Evolutionary conservation across 1,284 basidiomycete genomes (phyloP).

Genomic region (Pascua sp.): DNA sequence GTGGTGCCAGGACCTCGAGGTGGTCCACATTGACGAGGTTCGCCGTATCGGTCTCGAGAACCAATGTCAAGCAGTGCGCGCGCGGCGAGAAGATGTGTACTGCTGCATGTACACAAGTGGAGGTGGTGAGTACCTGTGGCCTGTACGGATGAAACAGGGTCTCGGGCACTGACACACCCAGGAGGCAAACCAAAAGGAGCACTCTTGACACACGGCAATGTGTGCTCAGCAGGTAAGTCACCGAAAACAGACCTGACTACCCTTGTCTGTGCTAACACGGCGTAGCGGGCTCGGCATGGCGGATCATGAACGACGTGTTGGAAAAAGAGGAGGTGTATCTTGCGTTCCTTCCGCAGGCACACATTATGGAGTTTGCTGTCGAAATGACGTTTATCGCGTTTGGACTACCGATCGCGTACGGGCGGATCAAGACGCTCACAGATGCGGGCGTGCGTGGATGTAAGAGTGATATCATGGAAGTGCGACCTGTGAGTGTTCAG

Average conservation of each 20-base stretch:
- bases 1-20: conserved; percentile 52
- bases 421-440: conserved; percentile 75
- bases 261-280: not conserved
- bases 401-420: conserved; percentile 26
- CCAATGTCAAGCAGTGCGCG: conserved; percentile 55
- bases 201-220: conserved; percentile 77
- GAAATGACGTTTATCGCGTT: conserved; percentile 24
- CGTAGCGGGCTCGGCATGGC: not conserved
- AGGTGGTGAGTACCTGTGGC: conserved; percentile 31
- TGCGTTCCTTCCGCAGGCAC: conserved; percentile 83
- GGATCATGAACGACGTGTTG: conserved; percentile 3
- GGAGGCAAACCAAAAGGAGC: conserved; percentile 92
- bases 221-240: conserved; percentile 63
- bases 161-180: conserved; percentile 24
- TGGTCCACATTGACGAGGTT: conserved; percentile 67
- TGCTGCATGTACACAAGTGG: conserved; percentile 97
- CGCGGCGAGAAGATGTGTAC: conserved; percentile 63
- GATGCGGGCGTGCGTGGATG: conserved; percentile 82
- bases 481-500: conserved; percentile 56
- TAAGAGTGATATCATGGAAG: conserved; percentile 74
- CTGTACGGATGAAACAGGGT: not conserved
- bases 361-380: conserved; percentile 63
- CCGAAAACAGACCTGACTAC: too few relatives aligned
- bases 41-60: conserved; percentile 61
- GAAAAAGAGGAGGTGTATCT: conserved; percentile 58